Conservation (phyloP, 2,329 filamentous ascomycete genomes). For the Nemania bipapillata region DNA sequence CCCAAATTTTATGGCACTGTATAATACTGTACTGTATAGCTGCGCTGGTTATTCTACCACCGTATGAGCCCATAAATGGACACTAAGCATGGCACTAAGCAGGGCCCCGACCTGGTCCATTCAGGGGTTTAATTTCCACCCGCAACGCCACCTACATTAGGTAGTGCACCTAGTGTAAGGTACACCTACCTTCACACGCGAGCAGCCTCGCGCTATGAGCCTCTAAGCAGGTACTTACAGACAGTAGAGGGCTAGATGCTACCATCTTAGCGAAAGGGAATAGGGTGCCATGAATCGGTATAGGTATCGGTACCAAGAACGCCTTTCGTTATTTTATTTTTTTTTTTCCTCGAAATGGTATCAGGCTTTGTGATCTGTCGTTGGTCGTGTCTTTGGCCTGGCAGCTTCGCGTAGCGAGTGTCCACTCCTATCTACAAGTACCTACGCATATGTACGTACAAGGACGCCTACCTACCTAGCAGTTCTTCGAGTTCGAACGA, state of each 20-base stretch:
- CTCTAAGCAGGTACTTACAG: constrained; percentile 37
- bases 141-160: constrained; percentile 39
- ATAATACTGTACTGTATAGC: constrained; percentile 8
- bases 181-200: constrained; percentile 2
- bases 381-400: constrained; percentile 8
- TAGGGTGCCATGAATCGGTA: neutral
- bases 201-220: constrained; percentile 44
- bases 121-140: constrained; percentile 47
- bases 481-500: constrained; percentile 1
- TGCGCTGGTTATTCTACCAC: neutral
- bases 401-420: constrained; percentile 14
- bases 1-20: neutral
- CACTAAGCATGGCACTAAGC: constrained; percentile 33
- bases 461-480: too few relatives aligned
- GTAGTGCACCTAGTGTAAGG: neutral
- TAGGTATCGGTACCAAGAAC: neutral
- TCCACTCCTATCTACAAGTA: neutral
- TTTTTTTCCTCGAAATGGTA: neutral
- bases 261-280: neutral
- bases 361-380: neutral
- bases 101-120: constrained; percentile 13
- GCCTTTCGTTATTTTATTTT: neutral
- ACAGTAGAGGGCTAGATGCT: too few relatives aligned
- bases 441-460: neutral
- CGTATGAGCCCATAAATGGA: constrained; percentile 13